phyloP scores from a whole-genome alignment of 108 stramenopile genomes.

The Pseudonitzschia delicatissima region DNA sequence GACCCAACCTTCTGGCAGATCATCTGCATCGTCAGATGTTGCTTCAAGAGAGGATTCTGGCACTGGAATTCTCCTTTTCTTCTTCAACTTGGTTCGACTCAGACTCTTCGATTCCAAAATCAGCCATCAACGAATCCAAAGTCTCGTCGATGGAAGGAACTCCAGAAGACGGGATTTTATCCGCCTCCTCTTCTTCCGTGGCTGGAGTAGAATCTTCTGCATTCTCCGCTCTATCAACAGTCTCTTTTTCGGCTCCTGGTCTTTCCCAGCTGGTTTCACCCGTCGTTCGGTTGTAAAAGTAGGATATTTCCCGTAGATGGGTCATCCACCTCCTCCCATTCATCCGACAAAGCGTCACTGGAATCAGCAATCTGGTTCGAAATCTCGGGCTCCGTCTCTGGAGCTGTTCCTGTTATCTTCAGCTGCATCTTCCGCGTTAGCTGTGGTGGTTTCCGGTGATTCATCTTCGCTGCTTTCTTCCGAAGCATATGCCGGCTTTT shows the following conservation, averaged over 20 bases:
- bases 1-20: neutral
- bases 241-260: slow-evolving; percentile 9
- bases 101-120: slow-evolving; percentile 11
- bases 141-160: slow-evolving; percentile 13
- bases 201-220: neutral
- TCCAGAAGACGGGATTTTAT: neutral
- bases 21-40: neutral
- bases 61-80: neutral
- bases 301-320: slow-evolving; percentile 14
- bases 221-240: neutral
- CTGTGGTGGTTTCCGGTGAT: no score
- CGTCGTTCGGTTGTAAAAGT: slow-evolving; percentile 23
- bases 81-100: neutral
- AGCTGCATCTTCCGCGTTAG: no score
- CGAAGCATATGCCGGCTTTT: slow-evolving; percentile 15
- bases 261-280: slow-evolving; percentile 31
- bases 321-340: slow-evolving; percentile 20
- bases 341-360: neutral
- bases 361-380: neutral
- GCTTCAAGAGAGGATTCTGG: neutral
- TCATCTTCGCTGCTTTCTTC: neutral
- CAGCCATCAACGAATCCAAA: slow-evolving; percentile 22
- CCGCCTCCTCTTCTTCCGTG: neutral
- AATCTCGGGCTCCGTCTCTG: neutral
- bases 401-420: no score